Evolutionary conservation across 2,329 filamentous ascomycete genomes (phyloP).

Genomic region (Epichloe brachyelytri): DNA sequence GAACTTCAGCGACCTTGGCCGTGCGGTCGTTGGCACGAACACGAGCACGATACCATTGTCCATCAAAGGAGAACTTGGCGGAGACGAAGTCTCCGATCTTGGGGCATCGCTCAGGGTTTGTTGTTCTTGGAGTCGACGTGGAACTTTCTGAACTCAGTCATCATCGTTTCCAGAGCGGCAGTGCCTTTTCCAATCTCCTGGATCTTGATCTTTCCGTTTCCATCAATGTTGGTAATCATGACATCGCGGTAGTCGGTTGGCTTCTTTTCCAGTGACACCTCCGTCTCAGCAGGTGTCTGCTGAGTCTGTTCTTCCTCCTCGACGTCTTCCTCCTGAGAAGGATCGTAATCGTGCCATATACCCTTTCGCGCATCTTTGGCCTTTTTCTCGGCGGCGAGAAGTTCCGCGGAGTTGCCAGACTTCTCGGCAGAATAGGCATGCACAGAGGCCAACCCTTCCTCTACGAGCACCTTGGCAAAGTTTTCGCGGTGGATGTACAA

Average conservation of each 20-base stretch:
- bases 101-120: slow-evolving; percentile 57
- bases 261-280: slow-evolving; percentile 51
- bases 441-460: slow-evolving; percentile 86
- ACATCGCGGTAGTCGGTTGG: slow-evolving; percentile 81
- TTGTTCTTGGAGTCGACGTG: slow-evolving; percentile 75
- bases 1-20: slow-evolving; percentile 74
- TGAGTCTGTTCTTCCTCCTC: slow-evolving; percentile 37
- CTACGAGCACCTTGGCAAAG: slow-evolving; percentile 84
- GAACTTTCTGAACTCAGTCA: slow-evolving; percentile 84
- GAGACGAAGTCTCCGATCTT: slow-evolving; percentile 88
- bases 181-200: slow-evolving; percentile 85
- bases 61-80: slow-evolving; percentile 79
- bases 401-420: slow-evolving; percentile 75
- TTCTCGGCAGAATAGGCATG: slow-evolving; percentile 95
- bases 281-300: slow-evolving; percentile 34
- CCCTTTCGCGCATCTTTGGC: slow-evolving; percentile 84
- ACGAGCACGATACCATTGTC: slow-evolving; percentile 87
- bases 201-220: slow-evolving; percentile 71
- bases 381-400: slow-evolving; percentile 74
- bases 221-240: slow-evolving; percentile 79
- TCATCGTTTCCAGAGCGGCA: slow-evolving; percentile 70
- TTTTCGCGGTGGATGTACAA: slow-evolving; percentile 91
- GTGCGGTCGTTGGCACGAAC: slow-evolving; percentile 88
- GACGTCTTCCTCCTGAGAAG: slow-evolving; percentile 63
- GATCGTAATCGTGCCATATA: slow-evolving; percentile 90